Base-by-base conservation (phyloP, 1,284 basidiomycete species). In the Phlebopus sp. region DNA sequence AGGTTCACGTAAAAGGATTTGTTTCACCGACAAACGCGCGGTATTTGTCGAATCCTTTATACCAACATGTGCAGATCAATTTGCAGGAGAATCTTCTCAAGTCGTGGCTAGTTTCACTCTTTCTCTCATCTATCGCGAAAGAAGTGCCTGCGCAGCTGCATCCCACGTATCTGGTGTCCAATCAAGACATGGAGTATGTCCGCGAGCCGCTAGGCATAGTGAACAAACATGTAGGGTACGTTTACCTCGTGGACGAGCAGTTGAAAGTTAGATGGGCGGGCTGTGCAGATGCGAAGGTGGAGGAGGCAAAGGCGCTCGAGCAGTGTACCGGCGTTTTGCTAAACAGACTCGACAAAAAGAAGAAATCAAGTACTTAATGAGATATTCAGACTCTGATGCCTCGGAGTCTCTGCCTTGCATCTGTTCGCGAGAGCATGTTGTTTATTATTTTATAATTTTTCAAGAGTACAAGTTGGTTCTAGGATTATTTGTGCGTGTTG, bases 181-280 rank as follows among this genome's bases (percentile, higher is more conserved):
- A 74, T 46, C 84, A 89, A 62, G 90, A 84, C 63, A 80, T 91
- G 74, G 86, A 90, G 70, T 88, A 81, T 50, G 69, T 96, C 32
- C 79, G 93, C 34, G 82, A 92, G 53, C 82, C 85, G 1, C 69
- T 97, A 40, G 91, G 91, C 0, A 86, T 97, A 73, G 81, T 83
- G 40, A 99, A 98, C 70, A 88, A 87, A 62, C 86, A 92, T 57
- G 82, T 98, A 29, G 97, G 94, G 3, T 97, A 97, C 62, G 86
- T 96, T 9, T 99, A 90, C 63, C 76, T 99, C 7, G 81, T 98
- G 17, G 96, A 97, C 60, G 79, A 86, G 59, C 81, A 90, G 50
- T 69, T 84, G 51, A 90, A 84, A 64, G 81, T 99, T 43, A 81
- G 97, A 15, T 99, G 96, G 97, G 96, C 90, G 1, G 96, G 84